phyloP scores from a whole-genome alignment of 768 basidiomycete genomes.

The Kwoniella europaea region DNA sequence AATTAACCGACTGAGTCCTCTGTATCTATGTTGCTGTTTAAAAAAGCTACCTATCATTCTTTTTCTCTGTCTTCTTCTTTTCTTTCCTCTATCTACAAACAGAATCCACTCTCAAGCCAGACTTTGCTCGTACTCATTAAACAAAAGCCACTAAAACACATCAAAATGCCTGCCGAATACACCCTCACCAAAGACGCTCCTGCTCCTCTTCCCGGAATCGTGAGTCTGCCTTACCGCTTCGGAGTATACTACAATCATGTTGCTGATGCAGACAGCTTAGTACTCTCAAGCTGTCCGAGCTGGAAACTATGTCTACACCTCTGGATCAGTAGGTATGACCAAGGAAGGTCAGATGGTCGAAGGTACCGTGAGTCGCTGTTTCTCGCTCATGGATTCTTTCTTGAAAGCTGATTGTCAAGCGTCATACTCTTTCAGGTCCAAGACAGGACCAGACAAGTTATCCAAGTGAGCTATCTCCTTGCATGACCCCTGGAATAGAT shows the following conservation, averaged over 20 bases:
- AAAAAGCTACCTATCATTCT: not conserved
- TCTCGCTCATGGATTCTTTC: not conserved
- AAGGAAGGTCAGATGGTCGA: constrained; percentile 53
- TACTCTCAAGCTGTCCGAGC: constrained; percentile 55
- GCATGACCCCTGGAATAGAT: not conserved
- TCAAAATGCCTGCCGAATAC: constrained; percentile 49
- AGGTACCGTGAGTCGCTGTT: constrained; percentile 44
- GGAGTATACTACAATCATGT: not conserved
- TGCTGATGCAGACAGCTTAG: constrained; percentile 18
- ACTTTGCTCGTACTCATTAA: not conserved
- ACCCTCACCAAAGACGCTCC: constrained; percentile 50
- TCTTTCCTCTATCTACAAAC: not conserved
- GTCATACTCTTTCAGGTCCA: constrained; percentile 33
- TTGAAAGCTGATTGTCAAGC: not conserved
- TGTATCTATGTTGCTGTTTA: not conserved
- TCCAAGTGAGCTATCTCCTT: constrained; percentile 33
- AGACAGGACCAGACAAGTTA: constrained; percentile 52
- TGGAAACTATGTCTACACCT: constrained; percentile 51
- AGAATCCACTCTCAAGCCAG: too few species aligned
- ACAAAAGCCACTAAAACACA: not conserved
- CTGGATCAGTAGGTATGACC: constrained; percentile 54
- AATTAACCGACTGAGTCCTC: not conserved
- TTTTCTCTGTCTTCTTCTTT: not conserved
- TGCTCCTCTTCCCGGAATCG: constrained; percentile 49
- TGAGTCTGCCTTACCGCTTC: constrained; percentile 17